Evolutionary conservation across 805 yeast species (phyloP).

Genomic region (Kregervanrija delftensis): DNA sequence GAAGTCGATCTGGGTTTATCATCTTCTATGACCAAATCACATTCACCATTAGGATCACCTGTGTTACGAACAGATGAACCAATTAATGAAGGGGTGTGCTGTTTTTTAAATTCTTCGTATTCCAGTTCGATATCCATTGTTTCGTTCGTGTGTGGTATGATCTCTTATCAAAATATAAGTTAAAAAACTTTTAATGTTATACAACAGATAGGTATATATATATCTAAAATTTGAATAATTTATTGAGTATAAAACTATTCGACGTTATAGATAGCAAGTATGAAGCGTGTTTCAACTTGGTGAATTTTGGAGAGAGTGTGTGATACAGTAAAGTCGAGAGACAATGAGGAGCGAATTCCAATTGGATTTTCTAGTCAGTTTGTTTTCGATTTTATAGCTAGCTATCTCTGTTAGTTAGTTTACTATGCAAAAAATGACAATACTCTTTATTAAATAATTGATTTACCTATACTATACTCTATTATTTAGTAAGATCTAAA

Average conservation of each 20-base stretch:
- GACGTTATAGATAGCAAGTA: too few relatives aligned
- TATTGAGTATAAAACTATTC: too few relatives aligned
- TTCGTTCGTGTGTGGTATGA: not conserved
- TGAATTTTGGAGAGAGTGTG: too few relatives aligned
- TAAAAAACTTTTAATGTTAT: not conserved
- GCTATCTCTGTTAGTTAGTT: too few relatives aligned
- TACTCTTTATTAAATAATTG: not conserved
- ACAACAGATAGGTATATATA: not conserved
- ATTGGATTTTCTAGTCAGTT: too few relatives aligned
- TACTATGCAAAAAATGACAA: not conserved
- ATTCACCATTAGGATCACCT: slow-evolving; percentile 15
- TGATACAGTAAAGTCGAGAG: too few relatives aligned
- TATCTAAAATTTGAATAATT: too few relatives aligned
- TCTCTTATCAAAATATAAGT: not conserved
- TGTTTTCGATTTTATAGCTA: too few relatives aligned
- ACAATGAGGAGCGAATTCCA: too few relatives aligned
- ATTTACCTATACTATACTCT: not conserved
- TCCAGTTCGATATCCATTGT: slow-evolving; percentile 47
- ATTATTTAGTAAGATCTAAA: slow-evolving; percentile 37
- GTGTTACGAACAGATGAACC: slow-evolving; percentile 39
- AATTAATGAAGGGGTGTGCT: slow-evolving; percentile 42
- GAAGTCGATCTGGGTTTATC: slow-evolving; percentile 21
- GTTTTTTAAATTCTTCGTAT: slow-evolving; percentile 44
- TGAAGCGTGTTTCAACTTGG: too few relatives aligned
- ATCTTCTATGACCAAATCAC: slow-evolving; percentile 6